Base-by-base conservation (phyloP, 805 yeast genomes). In the Komagataella pastoris region DNA sequence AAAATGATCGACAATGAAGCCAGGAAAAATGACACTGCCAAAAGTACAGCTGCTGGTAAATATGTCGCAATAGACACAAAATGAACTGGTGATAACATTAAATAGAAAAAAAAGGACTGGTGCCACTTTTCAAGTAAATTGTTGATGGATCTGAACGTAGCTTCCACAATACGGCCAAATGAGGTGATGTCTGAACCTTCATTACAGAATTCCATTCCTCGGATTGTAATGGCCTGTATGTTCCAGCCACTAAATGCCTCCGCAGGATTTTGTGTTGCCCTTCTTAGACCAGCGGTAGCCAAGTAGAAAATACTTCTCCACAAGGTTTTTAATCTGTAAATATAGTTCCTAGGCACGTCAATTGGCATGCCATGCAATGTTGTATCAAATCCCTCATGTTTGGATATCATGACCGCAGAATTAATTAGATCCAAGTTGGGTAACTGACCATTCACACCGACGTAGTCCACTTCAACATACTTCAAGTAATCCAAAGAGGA, bases 161-260 rank as follows among this genome's bases (percentile, higher is more conserved):
- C 88, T 66, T 93, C 99, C 17, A 88, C 77, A 3, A 91, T 75
- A 63, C 98, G 78, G 3, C 98, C 99, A 64, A 85, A 83, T 23
- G 93, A 88, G 1, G 98, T 91, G 53, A 91, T 81, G 67, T 93
- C 98, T 46, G 47, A 46, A 8, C 40, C 40, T 14, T 30, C 40
- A 12, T 30, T 30, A 14, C 40, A 30, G 40, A 30, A 30, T 6
- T 46, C 30, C 36, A 65, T 68, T 0, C 96, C 98, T 52, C 77
- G 76, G 40, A 93, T 61, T 0, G 97, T 87, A 18, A 93, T 65
- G 0, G 98, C 84, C 65, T 91, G 98, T 53, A 93, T 85, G 63
- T 95, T 84, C 95, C 96, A 93, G 3, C 98, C 97, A 51, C 93
- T 83, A 62, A 91, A 93, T 12, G 91, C 88, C 62, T 91, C 97